phyloP scores from a whole-genome alignment of 2,329 filamentous ascomycete genomes.

The Didymella pinodella region DNA sequence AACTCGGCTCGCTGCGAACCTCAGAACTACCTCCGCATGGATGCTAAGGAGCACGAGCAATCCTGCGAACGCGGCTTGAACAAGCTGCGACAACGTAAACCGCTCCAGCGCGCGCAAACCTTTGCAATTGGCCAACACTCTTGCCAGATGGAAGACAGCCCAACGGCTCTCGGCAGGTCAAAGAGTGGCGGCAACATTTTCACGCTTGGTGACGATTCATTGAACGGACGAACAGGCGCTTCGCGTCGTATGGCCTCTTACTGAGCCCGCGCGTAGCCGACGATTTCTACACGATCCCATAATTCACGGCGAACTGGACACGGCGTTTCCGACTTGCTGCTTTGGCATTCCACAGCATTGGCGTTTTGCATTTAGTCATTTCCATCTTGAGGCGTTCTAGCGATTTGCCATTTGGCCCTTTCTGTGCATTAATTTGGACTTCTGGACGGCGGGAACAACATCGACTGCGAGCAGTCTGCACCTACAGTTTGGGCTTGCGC shows the following conservation, averaged over 20 bases:
- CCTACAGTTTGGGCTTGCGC: conserved; percentile 28
- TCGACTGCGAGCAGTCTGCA: conserved; percentile 30
- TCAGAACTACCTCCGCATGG: conserved; percentile 97
- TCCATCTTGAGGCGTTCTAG: conserved; percentile 47
- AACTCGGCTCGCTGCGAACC: conserved; percentile 85
- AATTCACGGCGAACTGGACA: conserved; percentile 47
- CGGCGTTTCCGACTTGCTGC: conserved; percentile 49
- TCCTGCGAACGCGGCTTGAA: conserved; percentile 96
- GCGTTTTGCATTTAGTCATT: conserved; percentile 43
- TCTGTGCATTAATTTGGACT: conserved; percentile 37
- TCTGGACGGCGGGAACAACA: conserved; percentile 33
- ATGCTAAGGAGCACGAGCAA: conserved; percentile 85
- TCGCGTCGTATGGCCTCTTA: conserved; percentile 52
- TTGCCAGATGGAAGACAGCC: conserved; percentile 69
- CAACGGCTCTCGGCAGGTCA: conserved; percentile 56
- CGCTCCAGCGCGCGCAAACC: conserved; percentile 86
- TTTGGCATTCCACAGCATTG: conserved; percentile 44
- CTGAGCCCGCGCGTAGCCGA: conserved; percentile 36
- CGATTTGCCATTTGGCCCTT: conserved; percentile 41
- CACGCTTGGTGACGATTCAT: conserved; percentile 42
- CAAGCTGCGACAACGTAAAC: conserved; percentile 87
- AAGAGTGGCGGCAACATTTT: conserved; percentile 43
- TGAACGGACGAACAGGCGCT: conserved; percentile 45
- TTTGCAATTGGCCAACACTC: conserved; percentile 87
- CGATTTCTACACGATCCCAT: conserved; percentile 45